Conservation (phyloP, 192 early-diverging fungal genomes). For the Powellomyces hirtus region DNA sequence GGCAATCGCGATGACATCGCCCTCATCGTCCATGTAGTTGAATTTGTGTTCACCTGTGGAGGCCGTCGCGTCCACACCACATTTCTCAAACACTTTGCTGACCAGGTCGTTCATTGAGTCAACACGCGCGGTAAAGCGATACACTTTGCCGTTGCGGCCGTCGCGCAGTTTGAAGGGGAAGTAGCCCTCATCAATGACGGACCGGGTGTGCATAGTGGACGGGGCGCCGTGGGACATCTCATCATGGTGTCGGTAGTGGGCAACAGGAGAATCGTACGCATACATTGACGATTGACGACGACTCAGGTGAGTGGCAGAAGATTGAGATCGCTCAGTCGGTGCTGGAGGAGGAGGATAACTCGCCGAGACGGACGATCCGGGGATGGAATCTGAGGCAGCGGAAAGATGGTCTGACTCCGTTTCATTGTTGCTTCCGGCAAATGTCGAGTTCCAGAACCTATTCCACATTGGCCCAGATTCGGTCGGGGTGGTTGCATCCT, state of each 20-base stretch:
- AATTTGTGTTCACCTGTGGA: conserved; percentile 4
- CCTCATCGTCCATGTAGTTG: conserved; percentile 90
- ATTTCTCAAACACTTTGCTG: conserved; percentile 22
- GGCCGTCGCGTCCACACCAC: conserved; percentile 6
- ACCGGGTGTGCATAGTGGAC: conserved; percentile 1
- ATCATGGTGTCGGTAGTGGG: neutral
- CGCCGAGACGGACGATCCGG: conserved; percentile 12
- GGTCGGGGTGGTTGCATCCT: neutral
- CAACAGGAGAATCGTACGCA: neutral
- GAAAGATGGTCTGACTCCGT: conserved; percentile 36
- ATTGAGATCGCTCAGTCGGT: neutral
- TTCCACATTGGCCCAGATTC: conserved; percentile 45
- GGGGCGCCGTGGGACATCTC: conserved; percentile 6
- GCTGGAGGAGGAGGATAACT: conserved; percentile 5
- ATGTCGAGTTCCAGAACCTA: conserved; percentile 42
- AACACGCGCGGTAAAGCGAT: conserved; percentile 34
- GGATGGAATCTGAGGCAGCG: conserved; percentile 21
- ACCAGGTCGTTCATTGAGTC: conserved; percentile 25
- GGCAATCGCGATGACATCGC: conserved; percentile 82
- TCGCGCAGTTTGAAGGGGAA: conserved; percentile 52
- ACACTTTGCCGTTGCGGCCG: conserved; percentile 30
- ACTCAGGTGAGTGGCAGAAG: neutral
- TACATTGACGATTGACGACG: neutral
- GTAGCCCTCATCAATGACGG: conserved; percentile 7
- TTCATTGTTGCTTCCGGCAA: conserved; percentile 27